These are phyloP conservation scores for Suhomyces bribrorum DNA, from an alignment of 1,139 yeast species.

Conservation along the genomic window DNA sequence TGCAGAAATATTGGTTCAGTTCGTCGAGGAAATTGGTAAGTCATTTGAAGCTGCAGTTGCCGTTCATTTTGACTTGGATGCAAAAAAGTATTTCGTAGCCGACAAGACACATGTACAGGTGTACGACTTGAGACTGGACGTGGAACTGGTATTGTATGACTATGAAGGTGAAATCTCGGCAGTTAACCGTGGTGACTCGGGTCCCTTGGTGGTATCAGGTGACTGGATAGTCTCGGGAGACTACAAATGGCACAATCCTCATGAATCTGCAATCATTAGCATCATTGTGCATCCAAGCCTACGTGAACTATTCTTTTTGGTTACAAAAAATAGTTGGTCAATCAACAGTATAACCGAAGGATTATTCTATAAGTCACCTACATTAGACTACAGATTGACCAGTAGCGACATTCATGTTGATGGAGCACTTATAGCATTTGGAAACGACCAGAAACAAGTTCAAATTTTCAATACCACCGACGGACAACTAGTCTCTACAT, in stretches of 20 bases:
- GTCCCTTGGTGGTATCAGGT: conserved; percentile 23
- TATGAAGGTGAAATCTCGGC: conserved; percentile 2
- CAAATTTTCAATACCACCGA: conserved; percentile 45
- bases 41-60: conserved; percentile 18
- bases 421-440: conserved; percentile 60
- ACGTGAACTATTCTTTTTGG: conserved; percentile 27
- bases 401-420: conserved; percentile 60
- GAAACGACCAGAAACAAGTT: conserved; percentile 39
- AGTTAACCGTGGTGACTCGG: conserved; percentile 2
- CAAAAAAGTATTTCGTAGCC: conserved; percentile 21
- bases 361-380: conserved; percentile 9
- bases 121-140: conserved; percentile 6
- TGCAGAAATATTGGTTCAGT: conserved; percentile 14
- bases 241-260: conserved; percentile 5
- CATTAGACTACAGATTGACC: conserved; percentile 16
- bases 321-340: conserved; percentile 32
- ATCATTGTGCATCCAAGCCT: conserved; percentile 39
- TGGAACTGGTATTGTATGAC: conserved; percentile 4
- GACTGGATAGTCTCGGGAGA: conserved; percentile 21
- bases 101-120: conserved; percentile 2
- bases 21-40: conserved; percentile 10
- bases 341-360: conserved; percentile 23
- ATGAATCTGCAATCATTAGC: conserved; percentile 16
- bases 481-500: conserved; percentile 40
- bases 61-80: conserved; percentile 14